These are phyloP conservation scores for Pyrenochaeta sp. DNA, from an alignment of 2,329 filamentous ascomycete genomes.

Conservation along the genomic window DNA sequence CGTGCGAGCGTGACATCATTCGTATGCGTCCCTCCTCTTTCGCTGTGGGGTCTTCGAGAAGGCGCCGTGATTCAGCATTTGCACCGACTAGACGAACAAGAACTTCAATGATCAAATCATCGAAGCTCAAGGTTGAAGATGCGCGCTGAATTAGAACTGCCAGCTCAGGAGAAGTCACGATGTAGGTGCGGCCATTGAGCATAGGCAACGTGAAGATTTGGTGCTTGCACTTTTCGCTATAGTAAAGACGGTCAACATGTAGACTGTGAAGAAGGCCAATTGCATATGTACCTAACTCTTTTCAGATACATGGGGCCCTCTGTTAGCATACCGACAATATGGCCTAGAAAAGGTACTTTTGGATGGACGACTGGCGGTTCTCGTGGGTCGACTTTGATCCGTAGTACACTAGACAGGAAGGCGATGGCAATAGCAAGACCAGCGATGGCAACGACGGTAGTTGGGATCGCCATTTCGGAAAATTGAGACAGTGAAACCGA, in stretches of 20 bases:
- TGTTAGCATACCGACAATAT: slow-evolving; percentile 54
- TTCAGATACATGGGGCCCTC: slow-evolving; percentile 45
- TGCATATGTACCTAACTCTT: slow-evolving; percentile 48
- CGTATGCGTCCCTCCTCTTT: slow-evolving; percentile 40
- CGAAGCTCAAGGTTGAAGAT: slow-evolving; percentile 52
- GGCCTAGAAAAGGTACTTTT: slow-evolving; percentile 55
- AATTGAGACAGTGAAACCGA: background rate
- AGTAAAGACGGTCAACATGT: background rate
- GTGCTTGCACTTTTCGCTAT: slow-evolving; percentile 23
- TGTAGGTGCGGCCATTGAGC: slow-evolving; percentile 54
- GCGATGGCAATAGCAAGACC: slow-evolving; percentile 10
- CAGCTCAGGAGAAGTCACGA: slow-evolving; percentile 53
- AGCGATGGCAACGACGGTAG: slow-evolving; percentile 2
- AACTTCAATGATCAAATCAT: slow-evolving; percentile 51
- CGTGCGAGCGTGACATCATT: slow-evolving; percentile 35
- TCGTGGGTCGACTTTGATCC: slow-evolving; percentile 32
- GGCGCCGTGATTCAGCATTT: slow-evolving; percentile 32
- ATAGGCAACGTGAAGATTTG: slow-evolving; percentile 57
- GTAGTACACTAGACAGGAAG: slow-evolving; percentile 12
- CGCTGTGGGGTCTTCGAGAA: slow-evolving; percentile 32
- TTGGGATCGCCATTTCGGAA: slow-evolving; percentile 9
- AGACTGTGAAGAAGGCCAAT: too few species aligned
- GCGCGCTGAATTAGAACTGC: slow-evolving; percentile 51
- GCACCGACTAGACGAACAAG: slow-evolving; percentile 51
- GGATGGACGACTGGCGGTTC: slow-evolving; percentile 56